These are phyloP conservation scores for Alternaria conjuncta DNA, from an alignment of 2,329 filamentous ascomycete species.

Conservation along the genomic window DNA sequence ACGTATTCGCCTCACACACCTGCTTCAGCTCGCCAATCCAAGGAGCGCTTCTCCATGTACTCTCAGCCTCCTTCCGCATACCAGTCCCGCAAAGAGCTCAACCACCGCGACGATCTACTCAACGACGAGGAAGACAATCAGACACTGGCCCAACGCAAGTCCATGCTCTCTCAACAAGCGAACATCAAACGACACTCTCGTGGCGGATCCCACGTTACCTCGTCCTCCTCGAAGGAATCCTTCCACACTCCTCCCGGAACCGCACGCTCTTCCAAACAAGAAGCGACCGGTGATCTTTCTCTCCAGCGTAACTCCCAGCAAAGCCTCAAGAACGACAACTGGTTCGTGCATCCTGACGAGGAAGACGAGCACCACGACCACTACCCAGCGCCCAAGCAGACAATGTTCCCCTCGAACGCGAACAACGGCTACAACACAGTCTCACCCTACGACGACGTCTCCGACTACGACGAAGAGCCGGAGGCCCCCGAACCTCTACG, in stretches of 20 bases:
- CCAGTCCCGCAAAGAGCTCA: constrained; percentile 48
- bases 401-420: constrained; percentile 31
- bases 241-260: constrained; percentile 38
- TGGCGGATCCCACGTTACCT: constrained; percentile 34
- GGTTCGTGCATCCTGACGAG: constrained; percentile 51
- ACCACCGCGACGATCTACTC: constrained; percentile 40
- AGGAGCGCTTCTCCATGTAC: constrained; percentile 55
- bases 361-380: constrained; percentile 22
- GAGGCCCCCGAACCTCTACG: constrained; percentile 52
- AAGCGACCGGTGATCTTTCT: constrained; percentile 34
- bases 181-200: constrained; percentile 42
- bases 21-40: constrained; percentile 61
- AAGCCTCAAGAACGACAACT: constrained; percentile 54
- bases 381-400: constrained; percentile 24
- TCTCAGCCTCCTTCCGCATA: constrained; percentile 43
- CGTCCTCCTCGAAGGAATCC: constrained; percentile 39
- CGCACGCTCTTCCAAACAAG: constrained; percentile 7
- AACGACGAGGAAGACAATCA: constrained; percentile 36
- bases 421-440: constrained; percentile 40
- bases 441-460: constrained; percentile 35
- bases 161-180: constrained; percentile 41
- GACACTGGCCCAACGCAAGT: constrained; percentile 43
- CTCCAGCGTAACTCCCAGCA: constrained; percentile 40
- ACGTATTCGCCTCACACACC: constrained; percentile 60
- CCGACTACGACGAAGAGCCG: constrained; percentile 35